Base-by-base conservation (phyloP, 495 filamentous ascomycete genomes). In the Penicillium manginii region DNA sequence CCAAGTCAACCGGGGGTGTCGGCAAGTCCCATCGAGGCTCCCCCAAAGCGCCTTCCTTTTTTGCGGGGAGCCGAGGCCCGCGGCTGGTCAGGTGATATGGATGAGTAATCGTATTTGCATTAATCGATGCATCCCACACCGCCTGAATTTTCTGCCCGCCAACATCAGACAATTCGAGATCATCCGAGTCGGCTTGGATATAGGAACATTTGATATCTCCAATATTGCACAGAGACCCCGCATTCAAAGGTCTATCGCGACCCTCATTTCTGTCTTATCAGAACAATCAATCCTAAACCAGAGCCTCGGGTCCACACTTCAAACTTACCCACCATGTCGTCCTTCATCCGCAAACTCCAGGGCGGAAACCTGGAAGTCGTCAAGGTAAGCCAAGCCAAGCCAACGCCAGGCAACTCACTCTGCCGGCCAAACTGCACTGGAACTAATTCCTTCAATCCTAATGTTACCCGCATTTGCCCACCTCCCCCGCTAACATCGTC, bases 291-390 rank as follows among this genome's bases (percentile, higher is more conserved):
- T 39, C 40, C 4, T 4, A 9, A 18, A 43, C 17, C 17, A 9
- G 10, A n/a, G 7, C 17, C 2, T 19, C 40, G 19, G 17, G 7
- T 43, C 3, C 14, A 17, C 7, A 43, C 4, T 39, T n/a, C 17
- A 17, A 12, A 49, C 21, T 58, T 33, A 50, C 43, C 51, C 56
- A 75, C 60, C 60, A 78, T 78, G 69, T 74, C 76, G 17, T 64
- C 62, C 56, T 62, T 78, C 53, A 66, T 79, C 54, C 76, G 73
- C 65, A 73, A 66, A 66, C 65, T 82, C 73, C 72, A 71, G 88
- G 92, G 93, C 51, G 84, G 92, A 29, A 97, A 97, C 74, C 86
- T 98, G 49, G 94, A 98, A 81, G 85, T 98, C 62, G 91, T 96
- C 81, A 98, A 97, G 76, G 94, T 96, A 81, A 62, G 72, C 47